Conservation (phyloP, 352 stramenopile genomes). For the Globisporangium splendens region DNA sequence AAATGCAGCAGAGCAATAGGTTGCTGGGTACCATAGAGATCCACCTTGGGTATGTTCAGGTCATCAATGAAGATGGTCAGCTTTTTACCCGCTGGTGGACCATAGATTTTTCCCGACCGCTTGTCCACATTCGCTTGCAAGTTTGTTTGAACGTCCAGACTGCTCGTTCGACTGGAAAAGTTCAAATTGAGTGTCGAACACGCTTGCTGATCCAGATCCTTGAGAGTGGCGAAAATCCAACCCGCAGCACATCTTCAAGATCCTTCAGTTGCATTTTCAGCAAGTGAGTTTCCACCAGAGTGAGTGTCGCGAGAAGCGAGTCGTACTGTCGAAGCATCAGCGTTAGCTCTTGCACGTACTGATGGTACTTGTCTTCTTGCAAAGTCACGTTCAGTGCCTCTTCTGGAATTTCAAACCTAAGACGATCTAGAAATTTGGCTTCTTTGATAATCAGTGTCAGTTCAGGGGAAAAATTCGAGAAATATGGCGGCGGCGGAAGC, state of each 20-base stretch:
- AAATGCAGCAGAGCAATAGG: slow-evolving; percentile 94
- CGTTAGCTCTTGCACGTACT: slow-evolving; percentile 90
- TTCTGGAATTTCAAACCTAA: slow-evolving; percentile 95
- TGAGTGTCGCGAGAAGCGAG: slow-evolving; percentile 72
- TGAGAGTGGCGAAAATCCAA: slow-evolving; percentile 90
- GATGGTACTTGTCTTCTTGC: slow-evolving; percentile 96
- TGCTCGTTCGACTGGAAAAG: slow-evolving; percentile 93
- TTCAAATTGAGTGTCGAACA: slow-evolving; percentile 86
- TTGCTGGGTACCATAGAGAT: slow-evolving; percentile 95
- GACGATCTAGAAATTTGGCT: slow-evolving; percentile 93
- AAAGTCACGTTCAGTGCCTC: slow-evolving; percentile 94
- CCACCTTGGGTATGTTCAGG: slow-evolving; percentile 96
- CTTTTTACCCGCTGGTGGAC: slow-evolving; percentile 91
- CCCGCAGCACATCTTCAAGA: slow-evolving; percentile 80
- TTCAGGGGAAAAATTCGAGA: slow-evolving; percentile 92
- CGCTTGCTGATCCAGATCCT: slow-evolving; percentile 65
- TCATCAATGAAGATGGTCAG: slow-evolving; percentile 95
- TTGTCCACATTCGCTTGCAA: slow-evolving; percentile 96
- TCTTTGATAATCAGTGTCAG: slow-evolving; percentile 95
- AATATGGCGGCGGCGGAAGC: slow-evolving; percentile 89
- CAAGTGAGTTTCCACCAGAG: slow-evolving; percentile 88
- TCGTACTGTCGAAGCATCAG: slow-evolving; percentile 93
- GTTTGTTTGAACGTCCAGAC: slow-evolving; percentile 91
- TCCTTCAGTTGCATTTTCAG: slow-evolving; percentile 88
- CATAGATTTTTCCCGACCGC: slow-evolving; percentile 93